Percentiles rank a stretch among this genome's conserved stretches.
phyloP scores from a whole-genome alignment of 2,329 filamentous ascomycete species.

The Basipetospora chlamydospora region DNA sequence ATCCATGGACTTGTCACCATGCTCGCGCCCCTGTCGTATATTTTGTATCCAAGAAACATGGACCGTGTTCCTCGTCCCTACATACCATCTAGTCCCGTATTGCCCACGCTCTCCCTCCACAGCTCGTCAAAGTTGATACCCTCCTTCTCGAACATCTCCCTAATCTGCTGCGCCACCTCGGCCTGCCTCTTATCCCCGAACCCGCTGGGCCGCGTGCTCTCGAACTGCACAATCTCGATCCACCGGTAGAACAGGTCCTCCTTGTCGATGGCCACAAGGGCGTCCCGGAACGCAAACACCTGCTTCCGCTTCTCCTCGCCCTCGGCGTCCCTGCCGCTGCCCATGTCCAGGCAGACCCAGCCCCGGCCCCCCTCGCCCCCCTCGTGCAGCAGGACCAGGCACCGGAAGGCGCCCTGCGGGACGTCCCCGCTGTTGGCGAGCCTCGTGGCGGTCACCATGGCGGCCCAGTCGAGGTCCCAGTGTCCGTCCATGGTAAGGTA shows the following conservation, averaged over 20 bases:
- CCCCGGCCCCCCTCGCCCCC: slow-evolving; percentile 48
- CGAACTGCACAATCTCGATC: slow-evolving; percentile 85
- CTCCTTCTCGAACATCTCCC: slow-evolving; percentile 58
- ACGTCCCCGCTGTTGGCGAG: slow-evolving; percentile 50
- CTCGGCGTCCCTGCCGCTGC: slow-evolving; percentile 32
- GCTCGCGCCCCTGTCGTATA: no score
- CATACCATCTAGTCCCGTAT: slow-evolving; percentile 8
- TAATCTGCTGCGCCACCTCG: slow-evolving; percentile 57
- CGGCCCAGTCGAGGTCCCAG: slow-evolving; percentile 77
- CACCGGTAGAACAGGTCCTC: slow-evolving; percentile 82
- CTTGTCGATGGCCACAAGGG: slow-evolving; percentile 61
- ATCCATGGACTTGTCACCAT: no score
- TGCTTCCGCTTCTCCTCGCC: slow-evolving; percentile 50
- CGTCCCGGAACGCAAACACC: slow-evolving; percentile 67
- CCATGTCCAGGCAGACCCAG: slow-evolving; percentile 48
- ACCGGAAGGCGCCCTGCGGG: slow-evolving; percentile 52
- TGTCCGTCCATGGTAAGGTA: slow-evolving; percentile 73
- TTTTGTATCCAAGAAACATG: no score
- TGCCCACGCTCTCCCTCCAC: slow-evolving; percentile 49
- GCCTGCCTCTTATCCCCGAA: slow-evolving; percentile 64
- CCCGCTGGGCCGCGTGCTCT: slow-evolving; percentile 63
- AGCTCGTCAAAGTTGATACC: slow-evolving; percentile 73
- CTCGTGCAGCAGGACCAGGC: slow-evolving; percentile 54
- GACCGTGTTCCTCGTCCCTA: neutral
- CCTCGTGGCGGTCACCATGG: slow-evolving; percentile 60